Evolutionary conservation across 345 rosid genomes (phyloP).

Genomic region (Balakata baccata): DNA sequence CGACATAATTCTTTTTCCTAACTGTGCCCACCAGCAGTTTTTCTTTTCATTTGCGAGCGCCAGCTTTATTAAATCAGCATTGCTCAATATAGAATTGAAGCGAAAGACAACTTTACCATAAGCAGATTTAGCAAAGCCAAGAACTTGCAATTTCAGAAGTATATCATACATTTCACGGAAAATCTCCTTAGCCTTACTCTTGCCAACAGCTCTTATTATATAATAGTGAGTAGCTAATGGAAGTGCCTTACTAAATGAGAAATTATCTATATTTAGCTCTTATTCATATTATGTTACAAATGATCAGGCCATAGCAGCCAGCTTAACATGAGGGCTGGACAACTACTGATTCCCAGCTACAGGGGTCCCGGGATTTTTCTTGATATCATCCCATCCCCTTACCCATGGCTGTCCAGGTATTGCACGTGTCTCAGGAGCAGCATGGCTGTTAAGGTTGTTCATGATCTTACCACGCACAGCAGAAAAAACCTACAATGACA

Average conservation of each 20-base stretch:
- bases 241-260: not conserved
- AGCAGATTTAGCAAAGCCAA: too few relatives aligned
- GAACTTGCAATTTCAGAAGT: too few relatives aligned
- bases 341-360: constrained; percentile 55
- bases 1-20: not conserved
- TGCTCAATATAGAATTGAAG: too few relatives aligned
- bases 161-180: too few relatives aligned
- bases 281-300: constrained; percentile 32
- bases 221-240: not conserved
- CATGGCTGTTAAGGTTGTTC: constrained; percentile 54
- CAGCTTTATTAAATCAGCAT: too few relatives aligned
- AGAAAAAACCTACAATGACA: constrained; percentile 53
- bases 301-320: not conserved
- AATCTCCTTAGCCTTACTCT: too few relatives aligned
- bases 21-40: not conserved
- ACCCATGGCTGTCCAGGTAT: constrained; percentile 67
- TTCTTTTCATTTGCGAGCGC: too few relatives aligned
- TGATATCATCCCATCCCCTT: constrained; percentile 73
- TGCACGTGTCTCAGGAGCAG: constrained; percentile 58
- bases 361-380: constrained; percentile 48
- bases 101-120: too few relatives aligned
- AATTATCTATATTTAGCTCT: too few relatives aligned
- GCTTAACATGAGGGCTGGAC: not conserved
- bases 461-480: constrained; percentile 61
- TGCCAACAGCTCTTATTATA: not conserved